These are phyloP conservation scores for Purpureocillium takamizusanense DNA, from an alignment of 2,329 filamentous ascomycete species.

Conservation along the genomic window DNA sequence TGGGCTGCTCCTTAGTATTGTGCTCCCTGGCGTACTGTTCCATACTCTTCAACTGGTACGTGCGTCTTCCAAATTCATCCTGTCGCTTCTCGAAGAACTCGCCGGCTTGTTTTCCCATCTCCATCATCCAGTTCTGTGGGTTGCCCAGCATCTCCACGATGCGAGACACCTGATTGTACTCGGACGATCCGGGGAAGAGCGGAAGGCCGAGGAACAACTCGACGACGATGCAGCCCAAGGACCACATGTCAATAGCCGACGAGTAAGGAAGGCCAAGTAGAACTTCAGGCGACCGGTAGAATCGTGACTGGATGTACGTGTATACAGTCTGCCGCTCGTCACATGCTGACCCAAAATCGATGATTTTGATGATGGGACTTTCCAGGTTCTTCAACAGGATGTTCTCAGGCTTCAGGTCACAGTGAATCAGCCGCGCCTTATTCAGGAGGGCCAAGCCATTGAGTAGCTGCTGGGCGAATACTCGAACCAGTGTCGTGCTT, in stretches of 20 bases:
- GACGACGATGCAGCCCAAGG: constrained; percentile 93
- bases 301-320: constrained; percentile 96
- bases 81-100: constrained; percentile 92
- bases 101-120: constrained; percentile 95
- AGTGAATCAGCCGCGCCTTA: constrained; percentile 95
- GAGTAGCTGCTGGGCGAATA: constrained; percentile 93
- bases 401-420: constrained; percentile 96
- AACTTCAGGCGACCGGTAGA: constrained; percentile 95
- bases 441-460: constrained; percentile 88
- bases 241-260: constrained; percentile 99
- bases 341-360: constrained; percentile 97
- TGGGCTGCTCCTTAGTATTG: constrained; percentile 93
- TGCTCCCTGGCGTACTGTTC: constrained; percentile 96
- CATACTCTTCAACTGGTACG: constrained; percentile 91
- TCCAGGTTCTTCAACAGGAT: constrained; percentile 96
- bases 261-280: constrained; percentile 93
- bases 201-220: constrained; percentile 93
- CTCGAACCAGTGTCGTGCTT: constrained; percentile 91
- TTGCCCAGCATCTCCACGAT: constrained; percentile 98
- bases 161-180: constrained; percentile 95
- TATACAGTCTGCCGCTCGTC: constrained; percentile 98
- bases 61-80: constrained; percentile 87
- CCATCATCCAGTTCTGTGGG: constrained; percentile 97
- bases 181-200: constrained; percentile 91
- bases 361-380: constrained; percentile 99